Base-by-base conservation (phyloP, 305 asterid genomes). In the Plantago coronopus region DNA sequence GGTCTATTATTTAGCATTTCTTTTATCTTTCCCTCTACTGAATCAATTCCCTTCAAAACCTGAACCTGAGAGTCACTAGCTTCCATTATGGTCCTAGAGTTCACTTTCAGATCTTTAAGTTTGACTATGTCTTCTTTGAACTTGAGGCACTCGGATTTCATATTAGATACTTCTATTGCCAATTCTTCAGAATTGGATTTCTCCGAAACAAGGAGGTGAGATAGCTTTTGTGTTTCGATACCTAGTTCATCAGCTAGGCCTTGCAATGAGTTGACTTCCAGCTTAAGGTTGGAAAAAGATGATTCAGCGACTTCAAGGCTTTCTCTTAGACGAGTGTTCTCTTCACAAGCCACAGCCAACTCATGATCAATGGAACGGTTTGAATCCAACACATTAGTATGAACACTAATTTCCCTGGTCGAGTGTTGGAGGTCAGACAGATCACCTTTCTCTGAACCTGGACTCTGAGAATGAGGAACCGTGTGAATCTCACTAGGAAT, bases 271-370 rank as follows among this genome's bases (percentile, higher is more conserved):
- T 61, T 77, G 45, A 94, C 84, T 76, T 89, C 99, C 42, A 83
- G 67, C 84, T 87, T 86, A 62, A 94, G 91, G 76, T 83, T 83
- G 63, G 72, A 78, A 54, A 87, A 64, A 57, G 95, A 84, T 3
- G 95, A 82, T 70, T 90, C 96, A 3, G 96, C 91, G 64, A 77
- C 63, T 69, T 85, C 97, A 74, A 87, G 69, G 82, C 89, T 79
- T 71, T 78, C 85, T 73, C 84, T 79, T 67, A 89, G 91, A 48
- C 79, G 78, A 72, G 58, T 81, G 63, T 85, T 89, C 83, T 94
- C 99, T 69, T 79, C 81, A 72, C 64, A 65, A 50, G 89, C 81
- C 60, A 74, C 77, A 55, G 87, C 83, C 71, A 87, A 67, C 68
- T 83, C 94, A 51, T 79, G 82, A 61, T 81, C 86, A 49, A 75